Conservation (phyloP, 1,139 yeast species). For the Blastobotrys petasosporus region DNA sequence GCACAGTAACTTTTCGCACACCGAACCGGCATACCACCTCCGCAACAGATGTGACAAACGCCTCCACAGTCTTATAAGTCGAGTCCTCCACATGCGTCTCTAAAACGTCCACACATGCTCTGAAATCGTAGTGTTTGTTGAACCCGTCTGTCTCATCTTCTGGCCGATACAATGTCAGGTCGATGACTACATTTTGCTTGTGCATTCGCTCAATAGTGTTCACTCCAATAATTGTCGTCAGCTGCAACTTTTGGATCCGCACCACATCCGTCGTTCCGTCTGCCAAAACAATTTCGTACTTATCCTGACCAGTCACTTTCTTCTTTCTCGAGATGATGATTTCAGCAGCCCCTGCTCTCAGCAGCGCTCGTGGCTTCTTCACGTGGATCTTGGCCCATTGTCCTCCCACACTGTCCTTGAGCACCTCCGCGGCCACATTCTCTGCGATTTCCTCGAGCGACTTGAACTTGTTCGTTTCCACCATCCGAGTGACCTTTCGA, state of each 20-base stretch:
- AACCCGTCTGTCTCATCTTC: slow-evolving; percentile 24
- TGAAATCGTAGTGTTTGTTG: slow-evolving; percentile 28
- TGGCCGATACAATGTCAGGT: slow-evolving; percentile 40
- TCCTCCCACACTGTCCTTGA: slow-evolving; percentile 49
- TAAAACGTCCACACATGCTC: slow-evolving; percentile 30
- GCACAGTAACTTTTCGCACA: slow-evolving; percentile 45
- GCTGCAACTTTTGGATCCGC: slow-evolving; percentile 46
- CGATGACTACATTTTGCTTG: slow-evolving; percentile 67
- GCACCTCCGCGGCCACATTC: slow-evolving; percentile 44
- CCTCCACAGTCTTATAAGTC: slow-evolving; percentile 87
- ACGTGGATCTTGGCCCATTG: slow-evolving; percentile 43
- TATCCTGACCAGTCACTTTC: neutral
- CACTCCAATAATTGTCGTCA: slow-evolving; percentile 80
- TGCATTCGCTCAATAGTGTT: slow-evolving; percentile 82
- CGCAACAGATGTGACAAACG: slow-evolving; percentile 70
- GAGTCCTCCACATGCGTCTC: slow-evolving; percentile 60
- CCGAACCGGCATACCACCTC: slow-evolving; percentile 48
- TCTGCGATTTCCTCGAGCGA: slow-evolving; percentile 60
- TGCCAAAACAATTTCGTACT: slow-evolving; percentile 33
- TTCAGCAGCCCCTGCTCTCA: slow-evolving; percentile 49
- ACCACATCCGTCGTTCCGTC: slow-evolving; percentile 39
- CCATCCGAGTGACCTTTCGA: slow-evolving; percentile 50
- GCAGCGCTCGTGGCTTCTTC: slow-evolving; percentile 48
- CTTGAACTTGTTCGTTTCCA: slow-evolving; percentile 41
- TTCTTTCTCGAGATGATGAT: slow-evolving; percentile 36